Evolutionary conservation across 1,139 yeast species (phyloP), one percentile per base, ranked within the genome.

Genomic region (Candida tropicalis): DNA sequence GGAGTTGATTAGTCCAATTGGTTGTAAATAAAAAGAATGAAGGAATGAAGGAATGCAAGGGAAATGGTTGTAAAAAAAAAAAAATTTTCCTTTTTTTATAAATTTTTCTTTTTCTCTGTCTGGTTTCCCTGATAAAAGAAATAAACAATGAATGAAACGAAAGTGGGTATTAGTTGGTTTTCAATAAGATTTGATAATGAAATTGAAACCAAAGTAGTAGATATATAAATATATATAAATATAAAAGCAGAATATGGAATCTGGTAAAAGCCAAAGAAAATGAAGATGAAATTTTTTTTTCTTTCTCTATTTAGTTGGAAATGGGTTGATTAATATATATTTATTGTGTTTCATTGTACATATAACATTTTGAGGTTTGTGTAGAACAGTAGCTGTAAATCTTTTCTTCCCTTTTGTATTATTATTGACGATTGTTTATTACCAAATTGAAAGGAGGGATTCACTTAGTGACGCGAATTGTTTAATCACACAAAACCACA

Each of bases 391-490:
- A n/a, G n/a, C n/a, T 31, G 24, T 18, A 31, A 31, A 31, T 31
- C 35, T 20, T 18, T 27, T 27, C 10, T 3, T n/a, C 8, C 12
- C 23, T 20, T 20, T 6, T 20, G 23, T 20, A 20, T 20, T 20
- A 20, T 20, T 20, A 20, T 31, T 31, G 35, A 31, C 35, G 35
- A 31, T 31, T 31, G 35, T 17, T n/a, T 18, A n/a, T 11, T 10
- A 9, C 7, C 5, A 13, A 12, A 27, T 2, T 31, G 24, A 31
- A 31, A 31, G 24, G 24, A 31, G 35, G 35, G 35, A 17, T 20
- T 5, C 35, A 31, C 35, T 31, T 31, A 31, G 35, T 31, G 35
- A 31, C 35, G 35, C 35, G 35, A 31, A 31, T n/a, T 31, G 6
- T 31, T 31, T 18, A 12, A 7, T 31, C 18, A 31, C 35, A 31